Evolutionary conservation across 73 alveolate species (phyloP), one percentile per base, ranked within the genome.

Genomic region (Paramecium octaurelia): DNA sequence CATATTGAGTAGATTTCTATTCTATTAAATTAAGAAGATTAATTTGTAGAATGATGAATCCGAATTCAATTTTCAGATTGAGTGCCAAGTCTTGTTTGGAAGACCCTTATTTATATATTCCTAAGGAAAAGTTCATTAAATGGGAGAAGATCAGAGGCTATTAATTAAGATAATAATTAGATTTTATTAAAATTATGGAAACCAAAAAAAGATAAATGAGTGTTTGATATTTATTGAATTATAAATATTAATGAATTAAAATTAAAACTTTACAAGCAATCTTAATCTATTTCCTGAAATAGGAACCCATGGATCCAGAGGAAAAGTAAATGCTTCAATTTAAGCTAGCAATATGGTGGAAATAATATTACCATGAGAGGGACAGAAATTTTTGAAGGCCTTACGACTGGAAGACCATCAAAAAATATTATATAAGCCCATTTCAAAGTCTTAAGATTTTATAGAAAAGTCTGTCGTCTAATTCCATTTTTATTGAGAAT

Each of bases 311-410:
- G 84, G 50, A 31, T 27, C 84, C 1, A 27, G 29, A 31, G 84
- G 84, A 64, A 64, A 64, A 14, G 24, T 64, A 27, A 27, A 8
- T 11, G 9, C 8, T 31, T 31, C 8, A 6, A 31, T 12, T 31
- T 64, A 27, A 1, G n/a, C 3, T n/a, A 64, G 84, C 11, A 27
- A 31, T 73, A 73, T 87, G 89, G 89, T 60, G 93, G 93, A 38
- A 87, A 87, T 77, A 87, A 87, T 38, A 77, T 86, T 29, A 87
- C 93, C 40, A 87, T 64, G 77, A 87, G 93, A 87, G 87, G 76
- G 21, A 64, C 40, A 48, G 89, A 87, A 23, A 87, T 87, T 16
- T 38, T 64, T 44, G 89, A 87, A 87, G 24, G 87, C 3, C 71
- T 87, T 38, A 58, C 88, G 31, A 48, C 83, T 35, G 88, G 70